Percentiles rank a stretch among this genome's conserved stretches.
These are phyloP conservation scores for Termitomyces sp. DNA, from an alignment of 768 basidiomycete species.

Conservation along the genomic window DNA sequence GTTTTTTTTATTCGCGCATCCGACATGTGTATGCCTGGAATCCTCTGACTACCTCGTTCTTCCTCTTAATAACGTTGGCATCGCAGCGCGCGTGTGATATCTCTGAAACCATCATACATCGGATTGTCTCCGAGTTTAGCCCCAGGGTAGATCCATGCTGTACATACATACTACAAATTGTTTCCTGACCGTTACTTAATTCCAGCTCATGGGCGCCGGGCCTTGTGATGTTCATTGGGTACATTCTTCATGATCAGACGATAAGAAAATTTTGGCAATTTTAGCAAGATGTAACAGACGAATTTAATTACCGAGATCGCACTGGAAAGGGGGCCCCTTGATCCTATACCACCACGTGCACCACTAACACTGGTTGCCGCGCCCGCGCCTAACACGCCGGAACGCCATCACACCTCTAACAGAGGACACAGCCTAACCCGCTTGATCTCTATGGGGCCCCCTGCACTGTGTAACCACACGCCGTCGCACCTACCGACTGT, in stretches of 20 bases:
- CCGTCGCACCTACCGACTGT: too few relatives aligned
- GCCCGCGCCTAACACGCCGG: too few relatives aligned
- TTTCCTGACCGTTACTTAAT: neutral
- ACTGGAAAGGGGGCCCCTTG: too few relatives aligned
- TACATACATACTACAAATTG: too few relatives aligned
- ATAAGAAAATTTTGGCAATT: neutral
- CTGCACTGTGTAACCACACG: too few relatives aligned
- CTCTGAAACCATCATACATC: neutral
- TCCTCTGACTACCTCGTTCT: neutral
- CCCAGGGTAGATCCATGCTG: neutral
- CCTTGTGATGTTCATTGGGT: neutral
- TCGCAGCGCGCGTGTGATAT: neutral
- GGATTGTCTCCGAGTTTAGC: neutral
- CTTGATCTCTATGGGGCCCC: too few relatives aligned
- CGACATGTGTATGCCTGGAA: neutral
- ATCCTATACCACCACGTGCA: too few relatives aligned
- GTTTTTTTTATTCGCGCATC: neutral
- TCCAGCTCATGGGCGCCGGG: neutral
- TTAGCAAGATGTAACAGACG: neutral
- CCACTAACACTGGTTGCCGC: too few relatives aligned
- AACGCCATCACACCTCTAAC: too few relatives aligned
- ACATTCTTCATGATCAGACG: neutral
- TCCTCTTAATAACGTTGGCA: neutral
- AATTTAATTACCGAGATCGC: too few relatives aligned
- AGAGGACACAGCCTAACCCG: too few relatives aligned